Percentiles rank a stretch among this genome's conserved stretches.
Conservation (phyloP, 2,329 filamentous ascomycete species). For the Cercospora canescens region DNA sequence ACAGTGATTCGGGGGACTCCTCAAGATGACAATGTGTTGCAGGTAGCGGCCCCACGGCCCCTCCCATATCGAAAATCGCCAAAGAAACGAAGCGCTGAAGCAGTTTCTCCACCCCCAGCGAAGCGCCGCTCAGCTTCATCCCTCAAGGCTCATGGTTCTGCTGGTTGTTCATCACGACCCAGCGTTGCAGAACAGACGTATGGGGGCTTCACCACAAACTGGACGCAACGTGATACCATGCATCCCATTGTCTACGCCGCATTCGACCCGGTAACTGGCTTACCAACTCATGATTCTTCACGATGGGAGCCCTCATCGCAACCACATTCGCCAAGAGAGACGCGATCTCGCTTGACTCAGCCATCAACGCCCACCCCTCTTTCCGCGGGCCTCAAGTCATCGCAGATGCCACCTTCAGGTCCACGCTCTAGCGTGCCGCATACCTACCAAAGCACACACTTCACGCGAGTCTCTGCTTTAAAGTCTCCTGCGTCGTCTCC, state of each 20-base stretch:
- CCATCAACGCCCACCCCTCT: not conserved
- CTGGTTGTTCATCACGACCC: not conserved
- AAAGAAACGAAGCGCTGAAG: slow-evolving; percentile 1
- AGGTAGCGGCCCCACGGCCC: slow-evolving; percentile 4
- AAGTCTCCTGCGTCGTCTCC: not conserved
- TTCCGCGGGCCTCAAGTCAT: not conserved
- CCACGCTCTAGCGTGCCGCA: not conserved
- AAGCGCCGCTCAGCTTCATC: not conserved
- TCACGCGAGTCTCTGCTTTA: not conserved
- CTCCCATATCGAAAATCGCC: not conserved
- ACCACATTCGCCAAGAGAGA: not conserved
- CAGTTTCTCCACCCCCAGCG: not conserved
- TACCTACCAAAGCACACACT: not conserved
- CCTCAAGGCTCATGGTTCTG: not conserved
- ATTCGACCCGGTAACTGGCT: not conserved
- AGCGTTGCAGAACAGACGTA: not conserved
- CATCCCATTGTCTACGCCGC: not conserved
- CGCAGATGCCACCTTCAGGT: not conserved
- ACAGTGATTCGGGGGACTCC: slow-evolving; percentile 6
- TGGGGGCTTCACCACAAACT: not conserved
- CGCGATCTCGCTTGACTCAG: not conserved
- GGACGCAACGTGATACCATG: not conserved
- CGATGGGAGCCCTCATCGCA: not conserved
- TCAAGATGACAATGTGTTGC: not conserved
- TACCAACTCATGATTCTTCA: not conserved